Evolutionary conservation across 139 green algal species (phyloP), one percentile per base, ranked within the genome.

Genomic region (Desmodesmus armatus): DNA sequence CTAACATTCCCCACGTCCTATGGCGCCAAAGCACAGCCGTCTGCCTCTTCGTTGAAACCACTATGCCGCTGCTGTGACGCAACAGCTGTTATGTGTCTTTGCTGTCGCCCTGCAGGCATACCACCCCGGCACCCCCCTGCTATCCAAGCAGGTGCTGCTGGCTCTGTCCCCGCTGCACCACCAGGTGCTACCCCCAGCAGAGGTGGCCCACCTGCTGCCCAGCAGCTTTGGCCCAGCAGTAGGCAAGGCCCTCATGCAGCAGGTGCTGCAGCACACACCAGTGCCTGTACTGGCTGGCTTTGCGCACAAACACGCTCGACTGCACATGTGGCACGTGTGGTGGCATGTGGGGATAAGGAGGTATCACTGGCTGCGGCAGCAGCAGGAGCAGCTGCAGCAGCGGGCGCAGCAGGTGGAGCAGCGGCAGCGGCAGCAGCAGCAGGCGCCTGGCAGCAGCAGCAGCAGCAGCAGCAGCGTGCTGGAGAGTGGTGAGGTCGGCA

Each of bases 301-400:
- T 65, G 11, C 41, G 71, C 71, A 79, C 27, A 11, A 43, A 9
- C 7, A 27, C n/a, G n/a, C 35, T 9, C 43, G 47, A 3, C 25
- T 40, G 43, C 47, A n/a, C 71, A 60, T 63, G 27, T 63, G 43
- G 43, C 71, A 79, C 13, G 27, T 79, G 2, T 63, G 43, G 43
- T 80, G 73, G 73, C 73, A 80, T 31, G 67, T 80, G 11, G 73
- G 73, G 29, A 40, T 80, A 13, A 40, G 73, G 19, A 67, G 49
- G n/a, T 80, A 51, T 23, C 37, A 37, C 2, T 11, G 43, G 43
- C 21, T 72, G 6, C 29, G 43, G 0, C 40, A 19, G 13, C n/a
- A 72, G 63, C 29, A 72, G 29, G 31, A 47, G 37, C 67, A 51
- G 67, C 17, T 13, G 72, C 41, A 78, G 25, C 70, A 78, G 39